phyloP scores from a whole-genome alignment of 2,329 filamentous ascomycete species.

The Didymosphaeria variabile region DNA sequence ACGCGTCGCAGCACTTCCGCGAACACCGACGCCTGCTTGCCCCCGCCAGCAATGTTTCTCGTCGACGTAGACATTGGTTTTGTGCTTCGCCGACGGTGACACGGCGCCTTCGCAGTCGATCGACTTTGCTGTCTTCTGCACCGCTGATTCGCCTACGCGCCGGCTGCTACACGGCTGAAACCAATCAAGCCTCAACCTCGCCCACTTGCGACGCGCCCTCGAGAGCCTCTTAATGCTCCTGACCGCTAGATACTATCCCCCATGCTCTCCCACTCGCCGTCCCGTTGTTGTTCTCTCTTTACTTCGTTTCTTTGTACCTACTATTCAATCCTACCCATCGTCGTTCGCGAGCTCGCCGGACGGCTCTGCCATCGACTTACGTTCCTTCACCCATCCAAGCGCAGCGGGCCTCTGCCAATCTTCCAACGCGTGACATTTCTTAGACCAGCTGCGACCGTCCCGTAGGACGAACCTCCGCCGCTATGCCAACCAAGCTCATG shows the following conservation, averaged over 20 bases:
- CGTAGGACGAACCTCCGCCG: conserved; percentile 35
- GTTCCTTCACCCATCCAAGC: conserved; percentile 33
- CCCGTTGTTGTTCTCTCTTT: conserved; percentile 34
- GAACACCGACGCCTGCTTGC: conserved; percentile 2
- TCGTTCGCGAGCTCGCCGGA: conserved; percentile 49
- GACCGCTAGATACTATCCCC: conserved; percentile 32
- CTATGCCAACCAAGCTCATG: conserved; percentile 63
- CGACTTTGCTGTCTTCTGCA: conserved; percentile 17
- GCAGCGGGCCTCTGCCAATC: conserved; percentile 3
- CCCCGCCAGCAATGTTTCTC: conserved; percentile 14
- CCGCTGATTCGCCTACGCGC: conserved; percentile 40
- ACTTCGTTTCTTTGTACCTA: conserved; percentile 43
- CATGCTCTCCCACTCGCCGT: conserved; percentile 36
- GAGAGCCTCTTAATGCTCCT: conserved; percentile 47
- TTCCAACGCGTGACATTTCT: conserved; percentile 2
- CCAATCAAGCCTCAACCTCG: conserved; percentile 39
- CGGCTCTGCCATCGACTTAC: conserved; percentile 48
- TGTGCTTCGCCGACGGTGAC: conserved; percentile 26
- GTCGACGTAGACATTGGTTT: neutral
- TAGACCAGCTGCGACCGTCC: conserved; percentile 10
- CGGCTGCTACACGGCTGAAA: conserved; percentile 48
- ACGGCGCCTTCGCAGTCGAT: conserved; percentile 23
- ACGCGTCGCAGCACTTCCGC: neutral
- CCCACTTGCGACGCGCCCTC: conserved; percentile 44
- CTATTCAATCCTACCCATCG: conserved; percentile 38